Percentiles rank a stretch among this genome's conserved stretches.
Conservation (phyloP, 768 basidiomycete species). For the Cystofilobasidium macerans region DNA sequence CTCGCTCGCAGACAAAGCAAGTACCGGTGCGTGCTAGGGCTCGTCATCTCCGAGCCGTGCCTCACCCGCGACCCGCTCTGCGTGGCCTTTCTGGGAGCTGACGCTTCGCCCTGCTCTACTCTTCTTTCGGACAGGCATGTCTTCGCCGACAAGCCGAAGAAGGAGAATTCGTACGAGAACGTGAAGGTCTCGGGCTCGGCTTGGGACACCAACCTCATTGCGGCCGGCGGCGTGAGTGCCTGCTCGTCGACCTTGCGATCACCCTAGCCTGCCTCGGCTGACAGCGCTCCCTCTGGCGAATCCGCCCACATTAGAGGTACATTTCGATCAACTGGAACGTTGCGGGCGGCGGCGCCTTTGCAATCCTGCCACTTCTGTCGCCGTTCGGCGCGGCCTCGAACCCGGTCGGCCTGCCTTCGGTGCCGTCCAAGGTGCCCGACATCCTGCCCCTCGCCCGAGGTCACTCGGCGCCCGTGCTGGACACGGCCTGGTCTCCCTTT, state of each 20-base stretch:
- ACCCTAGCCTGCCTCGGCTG: not conserved
- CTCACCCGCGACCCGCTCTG: not conserved
- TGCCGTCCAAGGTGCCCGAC: conserved; percentile 79
- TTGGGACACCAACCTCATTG: conserved; percentile 90
- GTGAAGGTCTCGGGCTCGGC: conserved; percentile 55
- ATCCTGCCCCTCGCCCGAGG: conserved; percentile 81
- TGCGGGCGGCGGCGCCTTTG: conserved; percentile 54
- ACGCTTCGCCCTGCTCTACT: not conserved
- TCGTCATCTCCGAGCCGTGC: conserved; percentile 20
- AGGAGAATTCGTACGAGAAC: conserved; percentile 41
- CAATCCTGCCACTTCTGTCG: conserved; percentile 62
- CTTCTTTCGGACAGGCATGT: conserved; percentile 59
- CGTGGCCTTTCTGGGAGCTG: no score
- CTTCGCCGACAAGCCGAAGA: conserved; percentile 78
- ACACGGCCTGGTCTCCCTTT: conserved; percentile 89
- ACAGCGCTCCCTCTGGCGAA: not conserved
- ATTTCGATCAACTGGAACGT: conserved; percentile 84
- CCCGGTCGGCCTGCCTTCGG: conserved; percentile 35
- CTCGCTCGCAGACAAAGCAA: conserved; percentile 54
- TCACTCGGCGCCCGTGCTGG: conserved; percentile 40
- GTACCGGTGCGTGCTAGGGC: conserved; percentile 53
- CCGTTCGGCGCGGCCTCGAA: conserved; percentile 50
- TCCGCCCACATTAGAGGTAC: conserved; percentile 50
- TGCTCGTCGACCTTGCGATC: not conserved
- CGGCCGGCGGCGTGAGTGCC: conserved; percentile 61